Percentiles rank a stretch among this genome's conserved stretches.
phyloP scores from a whole-genome alignment of 208 protist species.

The Herpetomonas muscarum region DNA sequence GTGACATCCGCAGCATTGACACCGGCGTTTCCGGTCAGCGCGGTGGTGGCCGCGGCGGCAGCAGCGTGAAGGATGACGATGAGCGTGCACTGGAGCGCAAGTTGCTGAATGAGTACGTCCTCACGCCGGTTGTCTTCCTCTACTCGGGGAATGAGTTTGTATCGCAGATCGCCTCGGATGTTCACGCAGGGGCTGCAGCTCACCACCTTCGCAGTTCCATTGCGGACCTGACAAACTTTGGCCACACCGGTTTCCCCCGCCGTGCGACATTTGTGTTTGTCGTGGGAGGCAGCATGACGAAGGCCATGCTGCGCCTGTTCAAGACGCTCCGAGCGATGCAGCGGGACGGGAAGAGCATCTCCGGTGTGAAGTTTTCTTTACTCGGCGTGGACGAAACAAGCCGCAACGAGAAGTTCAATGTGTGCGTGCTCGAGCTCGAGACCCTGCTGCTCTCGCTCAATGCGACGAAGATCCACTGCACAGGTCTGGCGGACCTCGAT shows the following conservation, averaged over 20 bases:
- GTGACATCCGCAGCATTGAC: neutral
- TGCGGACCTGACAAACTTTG: slow-evolving; percentile 34
- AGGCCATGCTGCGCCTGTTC: slow-evolving; percentile 30
- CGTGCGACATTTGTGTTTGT: slow-evolving; percentile 48
- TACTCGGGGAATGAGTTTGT: slow-evolving; percentile 26
- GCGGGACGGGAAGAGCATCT: slow-evolving; percentile 14
- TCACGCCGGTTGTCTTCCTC: slow-evolving; percentile 46
- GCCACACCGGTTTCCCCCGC: slow-evolving; percentile 33
- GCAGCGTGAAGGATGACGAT: too few species aligned
- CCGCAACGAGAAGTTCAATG: slow-evolving; percentile 38
- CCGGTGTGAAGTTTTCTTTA: slow-evolving; percentile 43
- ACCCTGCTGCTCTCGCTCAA: slow-evolving; percentile 38
- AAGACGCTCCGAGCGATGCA: slow-evolving; percentile 23
- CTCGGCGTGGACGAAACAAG: slow-evolving; percentile 41
- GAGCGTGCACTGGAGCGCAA: slow-evolving; percentile 14
- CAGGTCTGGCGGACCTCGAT: slow-evolving; percentile 37
- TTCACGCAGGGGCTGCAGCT: slow-evolving; percentile 16
- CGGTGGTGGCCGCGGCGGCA: too few species aligned
- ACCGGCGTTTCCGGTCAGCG: too few species aligned
- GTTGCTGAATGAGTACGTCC: slow-evolving; percentile 10
- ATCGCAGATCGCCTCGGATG: slow-evolving; percentile 23
- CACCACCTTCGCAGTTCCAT: slow-evolving; percentile 36
- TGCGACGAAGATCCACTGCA: slow-evolving; percentile 47
- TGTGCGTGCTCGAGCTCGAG: slow-evolving; percentile 45
- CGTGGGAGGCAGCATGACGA: slow-evolving; percentile 34